These are phyloP conservation scores for Asterophora lycoperdoides DNA, from an alignment of 768 basidiomycete species.

Conservation along the genomic window DNA sequence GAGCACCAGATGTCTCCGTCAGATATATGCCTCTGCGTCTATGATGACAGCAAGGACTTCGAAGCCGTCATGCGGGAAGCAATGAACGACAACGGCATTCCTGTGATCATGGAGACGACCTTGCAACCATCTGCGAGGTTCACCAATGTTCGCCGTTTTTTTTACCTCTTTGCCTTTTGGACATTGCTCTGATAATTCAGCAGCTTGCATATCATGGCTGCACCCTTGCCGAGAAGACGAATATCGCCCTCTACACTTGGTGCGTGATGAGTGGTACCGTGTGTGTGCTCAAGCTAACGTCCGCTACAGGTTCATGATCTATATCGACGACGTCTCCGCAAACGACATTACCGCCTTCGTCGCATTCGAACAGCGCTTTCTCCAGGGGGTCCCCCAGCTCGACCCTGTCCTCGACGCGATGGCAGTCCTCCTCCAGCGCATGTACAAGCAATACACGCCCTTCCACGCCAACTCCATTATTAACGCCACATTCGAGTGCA, in stretches of 20 bases:
- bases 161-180: background rate
- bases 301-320: conserved; percentile 18
- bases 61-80: conserved; percentile 12
- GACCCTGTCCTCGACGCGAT: conserved; percentile 17
- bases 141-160: conserved; percentile 9
- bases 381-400: conserved; percentile 15
- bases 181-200: background rate
- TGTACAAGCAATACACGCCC: conserved; percentile 17
- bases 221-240: conserved; percentile 17
- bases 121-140: conserved; percentile 11
- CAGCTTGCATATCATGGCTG: conserved; percentile 17
- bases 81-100: background rate
- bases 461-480: conserved; percentile 17
- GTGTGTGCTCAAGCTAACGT: background rate
- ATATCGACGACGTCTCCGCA: conserved; percentile 16
- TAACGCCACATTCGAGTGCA: conserved; percentile 16
- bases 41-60: conserved; percentile 7
- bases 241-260: conserved; percentile 20
- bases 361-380: conserved; percentile 16
- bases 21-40: background rate
- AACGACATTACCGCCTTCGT: conserved; percentile 6
- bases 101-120: conserved; percentile 3
- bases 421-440: conserved; percentile 5
- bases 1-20: conserved; percentile 1
- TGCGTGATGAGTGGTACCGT: background rate